Conservation (phyloP, 2,329 filamentous ascomycete genomes). For the Massarina eburnea region DNA sequence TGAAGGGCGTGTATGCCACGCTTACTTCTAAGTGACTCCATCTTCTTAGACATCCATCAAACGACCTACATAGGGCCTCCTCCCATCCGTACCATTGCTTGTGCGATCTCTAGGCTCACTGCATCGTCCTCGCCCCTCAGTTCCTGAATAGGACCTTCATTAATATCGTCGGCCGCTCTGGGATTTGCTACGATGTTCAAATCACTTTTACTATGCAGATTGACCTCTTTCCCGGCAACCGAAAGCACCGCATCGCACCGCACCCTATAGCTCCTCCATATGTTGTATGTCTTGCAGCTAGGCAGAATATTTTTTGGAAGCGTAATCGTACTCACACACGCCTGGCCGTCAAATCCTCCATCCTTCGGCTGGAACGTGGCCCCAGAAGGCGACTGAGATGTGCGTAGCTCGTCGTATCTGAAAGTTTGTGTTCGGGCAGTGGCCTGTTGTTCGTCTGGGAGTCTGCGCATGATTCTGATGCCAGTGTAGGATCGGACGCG, state of each 20-base stretch:
- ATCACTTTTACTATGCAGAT: slow-evolving; percentile 6
- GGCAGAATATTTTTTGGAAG: slow-evolving; percentile 8
- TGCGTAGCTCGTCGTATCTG: slow-evolving; percentile 8
- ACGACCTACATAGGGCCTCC: neutral
- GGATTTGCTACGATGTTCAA: slow-evolving; percentile 16
- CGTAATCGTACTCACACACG: slow-evolving; percentile 6
- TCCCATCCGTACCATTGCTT: slow-evolving; percentile 3
- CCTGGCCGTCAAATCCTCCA: slow-evolving; percentile 10
- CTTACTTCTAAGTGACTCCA: too few species aligned
- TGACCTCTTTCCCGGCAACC: slow-evolving; percentile 13
- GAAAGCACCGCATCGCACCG: slow-evolving; percentile 7
- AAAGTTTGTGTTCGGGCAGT: slow-evolving; percentile 8
- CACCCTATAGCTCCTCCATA: slow-evolving; percentile 15
- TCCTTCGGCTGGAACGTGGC: slow-evolving; percentile 10
- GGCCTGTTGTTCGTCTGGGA: neutral
- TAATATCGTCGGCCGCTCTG: slow-evolving; percentile 1
- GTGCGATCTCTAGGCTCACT: slow-evolving; percentile 10
- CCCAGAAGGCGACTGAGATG: neutral
- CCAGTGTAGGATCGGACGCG: slow-evolving; percentile 13
- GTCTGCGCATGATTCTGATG: slow-evolving; percentile 6
- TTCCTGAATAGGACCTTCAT: neutral
- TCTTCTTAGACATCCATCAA: neutral
- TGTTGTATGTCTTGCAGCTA: slow-evolving; percentile 18
- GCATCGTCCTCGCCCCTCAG: slow-evolving; percentile 9
- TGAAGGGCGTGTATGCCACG: too few species aligned